Evolutionary conservation across 2,329 filamentous ascomycete genomes (phyloP).

Genomic region (Scedosporium boydii): DNA sequence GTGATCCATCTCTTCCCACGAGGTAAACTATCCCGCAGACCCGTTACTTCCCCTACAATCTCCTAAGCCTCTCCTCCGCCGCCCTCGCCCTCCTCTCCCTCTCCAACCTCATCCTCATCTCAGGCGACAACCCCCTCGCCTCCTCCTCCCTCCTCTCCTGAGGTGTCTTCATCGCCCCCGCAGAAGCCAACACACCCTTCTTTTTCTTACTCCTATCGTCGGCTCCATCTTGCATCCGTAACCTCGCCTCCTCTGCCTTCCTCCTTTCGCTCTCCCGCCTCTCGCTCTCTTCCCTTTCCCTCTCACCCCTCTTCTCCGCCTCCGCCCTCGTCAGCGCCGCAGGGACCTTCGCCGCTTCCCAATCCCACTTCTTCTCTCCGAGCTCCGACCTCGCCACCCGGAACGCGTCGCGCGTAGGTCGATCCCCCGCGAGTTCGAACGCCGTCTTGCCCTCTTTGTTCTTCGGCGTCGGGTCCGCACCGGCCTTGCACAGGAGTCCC

Average conservation of each 20-base stretch:
- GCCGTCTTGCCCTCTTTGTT: conserved; percentile 75
- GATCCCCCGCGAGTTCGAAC: conserved; percentile 81
- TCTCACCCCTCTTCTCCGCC: conserved; percentile 56
- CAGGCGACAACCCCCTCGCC: conserved; percentile 71
- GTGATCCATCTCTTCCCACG: background rate
- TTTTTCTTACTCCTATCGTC: conserved; percentile 40
- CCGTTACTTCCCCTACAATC: conserved; percentile 37
- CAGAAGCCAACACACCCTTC: conserved; percentile 43
- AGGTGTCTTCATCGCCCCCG: conserved; percentile 58
- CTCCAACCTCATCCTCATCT: conserved; percentile 77
- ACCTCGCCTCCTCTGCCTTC: conserved; percentile 62
- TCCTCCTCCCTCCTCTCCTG: conserved; percentile 80
- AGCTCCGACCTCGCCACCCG: conserved; percentile 76
- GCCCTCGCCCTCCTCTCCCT: conserved; percentile 83
- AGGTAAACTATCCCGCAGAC: background rate
- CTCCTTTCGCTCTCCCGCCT: conserved; percentile 62
- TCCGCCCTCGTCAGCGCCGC: conserved; percentile 60
- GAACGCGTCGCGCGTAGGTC: conserved; percentile 81
- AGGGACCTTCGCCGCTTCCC: conserved; percentile 68
- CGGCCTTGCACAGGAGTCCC: conserved; percentile 65
- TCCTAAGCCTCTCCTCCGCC: conserved; percentile 76
- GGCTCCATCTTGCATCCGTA: conserved; percentile 55
- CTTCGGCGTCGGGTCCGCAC: conserved; percentile 60
- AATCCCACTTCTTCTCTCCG: conserved; percentile 68
- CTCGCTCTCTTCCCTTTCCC: conserved; percentile 60